Percentiles rank a stretch among this genome's conserved stretches.
phyloP scores from a whole-genome alignment of 805 yeast species.

The Debaryomyces prosopidis region DNA sequence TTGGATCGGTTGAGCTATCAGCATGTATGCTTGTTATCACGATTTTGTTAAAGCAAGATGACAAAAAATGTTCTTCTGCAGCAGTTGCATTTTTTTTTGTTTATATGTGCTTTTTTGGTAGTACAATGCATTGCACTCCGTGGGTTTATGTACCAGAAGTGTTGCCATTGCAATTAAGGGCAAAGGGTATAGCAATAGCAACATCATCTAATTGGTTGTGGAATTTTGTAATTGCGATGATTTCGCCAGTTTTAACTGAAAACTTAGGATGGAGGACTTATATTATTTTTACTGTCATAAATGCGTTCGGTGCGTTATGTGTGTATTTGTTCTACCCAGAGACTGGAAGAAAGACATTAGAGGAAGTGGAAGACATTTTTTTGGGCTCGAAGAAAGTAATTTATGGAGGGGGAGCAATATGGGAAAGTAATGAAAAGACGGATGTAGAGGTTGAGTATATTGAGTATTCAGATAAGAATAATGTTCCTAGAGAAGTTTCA shows the following conservation, averaged over 20 bases:
- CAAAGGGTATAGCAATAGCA: conserved; percentile 34
- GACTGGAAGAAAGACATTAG: conserved; percentile 68
- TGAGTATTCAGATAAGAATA: too few relatives aligned
- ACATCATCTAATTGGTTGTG: conserved; percentile 39
- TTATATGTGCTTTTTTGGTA: conserved; percentile 31
- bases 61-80: conserved; percentile 30
- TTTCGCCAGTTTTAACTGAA: conserved; percentile 1
- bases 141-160: conserved; percentile 40
- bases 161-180: conserved; percentile 38
- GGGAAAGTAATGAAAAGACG: too few relatives aligned
- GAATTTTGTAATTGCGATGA: conserved; percentile 24
- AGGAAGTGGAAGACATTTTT: conserved; percentile 17
- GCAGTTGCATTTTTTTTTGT: conserved; percentile 32
- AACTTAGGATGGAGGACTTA: neutral
- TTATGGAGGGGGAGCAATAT: too few relatives aligned
- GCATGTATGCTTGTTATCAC: conserved; percentile 29
- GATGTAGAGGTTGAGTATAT: too few relatives aligned
- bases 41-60: conserved; percentile 29
- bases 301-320: conserved; percentile 7
- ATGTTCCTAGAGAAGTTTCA: too few relatives aligned
- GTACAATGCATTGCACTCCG: conserved; percentile 24
- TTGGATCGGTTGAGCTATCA: conserved; percentile 31
- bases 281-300: conserved; percentile 11
- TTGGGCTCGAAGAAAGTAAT: too few relatives aligned
- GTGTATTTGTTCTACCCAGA: conserved; percentile 63